Conservation (phyloP, 228 moss, liverwort and hornwort species). For the Sphagnum magellanicum region DNA sequence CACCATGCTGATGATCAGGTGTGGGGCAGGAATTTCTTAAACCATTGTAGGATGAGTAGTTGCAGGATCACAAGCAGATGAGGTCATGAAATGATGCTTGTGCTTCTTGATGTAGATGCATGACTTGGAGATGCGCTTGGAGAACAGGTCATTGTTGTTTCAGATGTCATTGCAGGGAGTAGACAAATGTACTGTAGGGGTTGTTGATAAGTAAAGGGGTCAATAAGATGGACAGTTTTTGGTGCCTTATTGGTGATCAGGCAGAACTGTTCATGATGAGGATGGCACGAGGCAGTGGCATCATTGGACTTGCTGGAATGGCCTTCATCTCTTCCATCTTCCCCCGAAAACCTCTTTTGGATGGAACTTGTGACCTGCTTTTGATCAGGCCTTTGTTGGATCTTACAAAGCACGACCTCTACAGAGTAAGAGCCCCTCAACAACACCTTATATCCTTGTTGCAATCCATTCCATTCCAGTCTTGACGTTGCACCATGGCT, state of each 20-base stretch:
- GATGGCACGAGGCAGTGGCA: constrained; percentile 85
- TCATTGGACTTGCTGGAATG: constrained; percentile 94
- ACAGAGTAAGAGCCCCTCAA: constrained; percentile 36
- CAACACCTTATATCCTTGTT: not conserved
- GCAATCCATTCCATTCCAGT: not conserved
- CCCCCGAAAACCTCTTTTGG: constrained; percentile 24
- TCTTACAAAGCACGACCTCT: constrained; percentile 72
- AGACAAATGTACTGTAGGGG: too few species aligned
- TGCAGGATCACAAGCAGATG: too few species aligned
- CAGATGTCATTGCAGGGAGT: too few species aligned
- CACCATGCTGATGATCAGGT: constrained; percentile 99
- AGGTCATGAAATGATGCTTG: too few species aligned
- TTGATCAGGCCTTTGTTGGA: constrained; percentile 82
- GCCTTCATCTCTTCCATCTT: constrained; percentile 48
- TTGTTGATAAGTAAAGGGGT: too few species aligned
- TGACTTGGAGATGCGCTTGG: too few species aligned
- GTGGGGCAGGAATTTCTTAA: not conserved
- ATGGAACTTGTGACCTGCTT: constrained; percentile 26
- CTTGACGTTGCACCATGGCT: too few species aligned
- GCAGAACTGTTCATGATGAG: constrained; percentile 91
- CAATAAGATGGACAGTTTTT: too few species aligned
- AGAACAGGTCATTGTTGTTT: too few species aligned
- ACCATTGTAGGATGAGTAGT: not conserved
- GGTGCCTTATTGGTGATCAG: constrained; percentile 17
- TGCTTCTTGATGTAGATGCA: too few species aligned